Base-by-base conservation (phyloP, 192 early-diverging fungal species). In the Coemansia sp. region DNA sequence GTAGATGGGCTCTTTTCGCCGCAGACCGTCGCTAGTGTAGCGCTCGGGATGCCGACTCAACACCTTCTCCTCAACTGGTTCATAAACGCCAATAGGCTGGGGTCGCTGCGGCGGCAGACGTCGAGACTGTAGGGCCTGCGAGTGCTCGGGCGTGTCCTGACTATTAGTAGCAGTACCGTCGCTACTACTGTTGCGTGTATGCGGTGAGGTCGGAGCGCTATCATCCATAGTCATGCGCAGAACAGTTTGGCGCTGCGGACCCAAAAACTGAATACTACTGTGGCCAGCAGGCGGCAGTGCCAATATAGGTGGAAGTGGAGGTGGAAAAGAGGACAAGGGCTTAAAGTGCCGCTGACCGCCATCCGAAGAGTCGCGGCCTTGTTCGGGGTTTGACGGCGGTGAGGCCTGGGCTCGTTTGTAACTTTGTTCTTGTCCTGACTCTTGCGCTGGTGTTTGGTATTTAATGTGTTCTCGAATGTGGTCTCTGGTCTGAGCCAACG, bases 171-270 rank as follows among this genome's bases (percentile, higher is more conserved):
- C 71, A 0, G 74, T 70, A 33, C 52, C 71, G 33, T 70, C 60
- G 64, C 58, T 70, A 47, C 47, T 63, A 40, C 57, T 55, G 55
- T 63, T 72, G 16, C 49, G 61, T 10, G 68, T 40, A 5, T 70
- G 65, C 2, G 70, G 33, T 34, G 71, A 73, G 8, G 62, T 38
- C 20, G 75, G 68, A 5, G 73, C 63, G 46, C 65, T 49, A 36
- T 72, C 75, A 50, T 83, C 74, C 72, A 78, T 70, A 12, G 80
- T 74, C 80, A 83, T 83, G 58, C 80, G 80, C 62, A 83, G 31
- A 6, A 83, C 40, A 0, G 71, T 64, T n/a, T 71, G 65, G 22
- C 80, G 71, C 46, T 69, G 65, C 36, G 80, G 80, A n/a, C 80
- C 80, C 38, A 83, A 69, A 38, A 83, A 78, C 69, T 78, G 80